phyloP scores from a whole-genome alignment of 179 eudicot species.

The Patellifolia procumbens region DNA sequence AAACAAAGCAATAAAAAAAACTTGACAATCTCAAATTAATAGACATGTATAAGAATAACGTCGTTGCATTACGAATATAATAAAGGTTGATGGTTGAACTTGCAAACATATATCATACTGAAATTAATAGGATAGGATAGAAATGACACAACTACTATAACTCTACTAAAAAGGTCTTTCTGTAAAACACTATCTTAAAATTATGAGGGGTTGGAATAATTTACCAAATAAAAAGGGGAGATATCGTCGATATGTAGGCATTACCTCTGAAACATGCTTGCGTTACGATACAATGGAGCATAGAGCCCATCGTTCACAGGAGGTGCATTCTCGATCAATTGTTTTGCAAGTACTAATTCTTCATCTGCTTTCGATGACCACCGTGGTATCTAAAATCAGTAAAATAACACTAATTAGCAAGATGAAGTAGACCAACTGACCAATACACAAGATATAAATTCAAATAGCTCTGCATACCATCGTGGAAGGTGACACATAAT shows the following conservation, averaged over 20 bases:
- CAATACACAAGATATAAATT: background rate
- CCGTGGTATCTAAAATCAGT: slow-evolving; percentile 44
- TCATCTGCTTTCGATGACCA: slow-evolving; percentile 61
- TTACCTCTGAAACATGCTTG: slow-evolving; percentile 68
- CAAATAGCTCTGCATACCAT: slow-evolving; percentile 39
- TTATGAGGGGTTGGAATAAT: no score
- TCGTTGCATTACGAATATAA: no score
- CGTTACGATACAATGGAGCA: slow-evolving; percentile 62
- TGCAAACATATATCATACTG: no score
- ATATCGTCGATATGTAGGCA: background rate
- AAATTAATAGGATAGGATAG: no score
- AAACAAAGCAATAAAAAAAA: no score
- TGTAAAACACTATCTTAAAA: no score
- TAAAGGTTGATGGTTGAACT: no score
- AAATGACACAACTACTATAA: no score
- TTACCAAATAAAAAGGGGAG: no score
- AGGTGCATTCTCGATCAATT: slow-evolving; percentile 53
- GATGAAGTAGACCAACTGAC: background rate
- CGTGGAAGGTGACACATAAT: slow-evolving; percentile 40
- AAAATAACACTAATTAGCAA: background rate
- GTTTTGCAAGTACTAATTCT: slow-evolving; percentile 50
- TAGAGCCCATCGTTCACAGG: slow-evolving; percentile 41
- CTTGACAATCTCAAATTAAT: no score
- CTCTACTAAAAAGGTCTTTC: no score
- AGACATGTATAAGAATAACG: no score